phyloP scores from a whole-genome alignment of 2,329 filamentous ascomycete species.

The Pseudogymnoascus sp. region DNA sequence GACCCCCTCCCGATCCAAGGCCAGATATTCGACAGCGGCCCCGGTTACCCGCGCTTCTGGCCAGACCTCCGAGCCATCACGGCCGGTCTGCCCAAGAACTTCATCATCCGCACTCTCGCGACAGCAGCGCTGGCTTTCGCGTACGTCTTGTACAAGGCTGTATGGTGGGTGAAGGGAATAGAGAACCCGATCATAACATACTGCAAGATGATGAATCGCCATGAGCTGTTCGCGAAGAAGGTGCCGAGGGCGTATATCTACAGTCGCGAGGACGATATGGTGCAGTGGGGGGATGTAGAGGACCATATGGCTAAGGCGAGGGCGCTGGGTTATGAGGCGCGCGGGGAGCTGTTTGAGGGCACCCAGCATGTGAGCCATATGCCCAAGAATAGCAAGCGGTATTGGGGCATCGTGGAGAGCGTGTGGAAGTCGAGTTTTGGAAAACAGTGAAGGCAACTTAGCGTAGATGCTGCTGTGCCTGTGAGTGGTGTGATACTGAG shows the following conservation, averaged over 20 bases:
- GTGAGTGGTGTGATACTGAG: neutral
- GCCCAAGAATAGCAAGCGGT: conserved; percentile 20
- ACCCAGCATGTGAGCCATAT: conserved; percentile 22
- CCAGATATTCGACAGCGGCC: conserved; percentile 37
- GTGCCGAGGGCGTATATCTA: conserved; percentile 22
- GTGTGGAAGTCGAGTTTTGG: conserved; percentile 16
- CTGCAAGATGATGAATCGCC: conserved; percentile 16
- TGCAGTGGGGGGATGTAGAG: conserved; percentile 21
- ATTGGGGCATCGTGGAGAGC: conserved; percentile 21
- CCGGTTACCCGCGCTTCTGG: conserved; percentile 29
- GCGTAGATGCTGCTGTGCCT: neutral
- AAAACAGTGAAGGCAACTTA: neutral
- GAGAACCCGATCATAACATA: conserved; percentile 14
- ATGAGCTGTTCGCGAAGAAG: conserved; percentile 12
- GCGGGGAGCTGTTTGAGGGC: conserved; percentile 18
- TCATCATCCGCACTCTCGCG: conserved; percentile 13
- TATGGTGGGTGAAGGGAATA: conserved; percentile 9
- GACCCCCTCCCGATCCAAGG: conserved; percentile 30
- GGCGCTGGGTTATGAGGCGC: conserved; percentile 18
- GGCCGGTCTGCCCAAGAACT: conserved; percentile 22
- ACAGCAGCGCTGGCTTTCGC: conserved; percentile 11
- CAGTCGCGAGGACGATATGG: conserved; percentile 23
- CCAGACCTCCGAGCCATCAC: conserved; percentile 20
- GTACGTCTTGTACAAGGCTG: conserved; percentile 10
- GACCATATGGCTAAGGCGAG: conserved; percentile 22